Conservation (phyloP, 805 yeast genomes). For the Saccharomycopsis sp. region DNA sequence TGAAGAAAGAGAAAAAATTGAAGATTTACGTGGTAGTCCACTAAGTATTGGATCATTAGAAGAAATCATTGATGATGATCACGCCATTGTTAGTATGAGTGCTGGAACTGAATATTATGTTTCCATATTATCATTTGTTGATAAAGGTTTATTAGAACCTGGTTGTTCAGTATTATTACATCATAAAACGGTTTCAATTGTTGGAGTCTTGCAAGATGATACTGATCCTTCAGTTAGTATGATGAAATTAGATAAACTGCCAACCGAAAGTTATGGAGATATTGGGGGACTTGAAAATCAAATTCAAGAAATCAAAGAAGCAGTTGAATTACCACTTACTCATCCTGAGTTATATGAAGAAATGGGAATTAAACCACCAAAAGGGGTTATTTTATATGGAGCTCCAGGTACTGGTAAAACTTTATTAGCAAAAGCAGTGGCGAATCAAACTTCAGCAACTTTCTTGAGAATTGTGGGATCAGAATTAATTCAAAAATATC, state of each 20-base stretch:
- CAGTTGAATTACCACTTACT: constrained; percentile 90
- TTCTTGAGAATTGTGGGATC: constrained; percentile 95
- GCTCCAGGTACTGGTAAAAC: constrained; percentile 99
- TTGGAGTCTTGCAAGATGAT: constrained; percentile 98
- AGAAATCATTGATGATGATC: constrained; percentile 97
- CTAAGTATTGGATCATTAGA: constrained; percentile 94
- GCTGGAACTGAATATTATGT: constrained; percentile 98
- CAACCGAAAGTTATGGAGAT: constrained; percentile 93
- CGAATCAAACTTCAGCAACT: constrained; percentile 95
- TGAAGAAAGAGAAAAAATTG: constrained; percentile 91
- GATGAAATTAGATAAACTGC: constrained; percentile 96
- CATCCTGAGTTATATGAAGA: constrained; percentile 97
- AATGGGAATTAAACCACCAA: constrained; percentile 98
- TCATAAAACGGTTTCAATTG: constrained; percentile 90
- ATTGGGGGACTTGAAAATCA: constrained; percentile 94
- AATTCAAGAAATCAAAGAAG: constrained; percentile 95
- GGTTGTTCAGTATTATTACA: constrained; percentile 94
- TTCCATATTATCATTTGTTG: constrained; percentile 90
- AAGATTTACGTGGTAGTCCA: constrained; percentile 92
- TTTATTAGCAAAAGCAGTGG: constrained; percentile 92
- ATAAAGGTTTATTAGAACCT: constrained; percentile 90
- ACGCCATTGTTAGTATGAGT: constrained; percentile 92
- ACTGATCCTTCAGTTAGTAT: constrained; percentile 97
- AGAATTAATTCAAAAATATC: constrained; percentile 89
- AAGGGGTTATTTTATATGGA: constrained; percentile 94